These are phyloP conservation scores for Lolium rigidum DNA, from an alignment of 176 grass and related monocot genomes.

Conservation along the genomic window DNA sequence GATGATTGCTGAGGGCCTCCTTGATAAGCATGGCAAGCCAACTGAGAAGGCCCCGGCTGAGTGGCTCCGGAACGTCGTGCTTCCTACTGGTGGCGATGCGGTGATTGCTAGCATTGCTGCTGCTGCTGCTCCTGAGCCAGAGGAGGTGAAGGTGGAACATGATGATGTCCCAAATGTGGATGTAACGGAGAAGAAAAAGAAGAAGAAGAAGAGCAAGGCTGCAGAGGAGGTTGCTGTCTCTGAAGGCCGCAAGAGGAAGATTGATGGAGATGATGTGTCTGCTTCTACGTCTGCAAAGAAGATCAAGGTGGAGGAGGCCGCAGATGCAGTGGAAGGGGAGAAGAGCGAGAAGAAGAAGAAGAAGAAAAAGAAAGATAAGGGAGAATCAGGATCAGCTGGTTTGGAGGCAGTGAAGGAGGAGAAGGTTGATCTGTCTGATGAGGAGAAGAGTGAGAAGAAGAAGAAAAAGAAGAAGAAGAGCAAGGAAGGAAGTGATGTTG, in stretches of 20 bases:
- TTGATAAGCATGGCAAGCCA: constrained; percentile 91
- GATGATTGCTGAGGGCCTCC: constrained; percentile 67
- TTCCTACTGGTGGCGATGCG: constrained; percentile 79
- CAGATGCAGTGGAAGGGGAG: constrained; percentile 47
- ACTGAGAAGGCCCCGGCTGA: constrained; percentile 88
- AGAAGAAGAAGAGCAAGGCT: constrained; percentile 55
- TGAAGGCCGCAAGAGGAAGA: constrained; percentile 41
- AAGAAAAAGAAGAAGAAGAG: constrained; percentile 74
- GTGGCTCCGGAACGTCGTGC: constrained; percentile 74
- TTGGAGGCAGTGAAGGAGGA: constrained; percentile 37
- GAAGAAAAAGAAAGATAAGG: constrained; percentile 79
- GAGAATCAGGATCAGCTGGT: constrained; percentile 45
- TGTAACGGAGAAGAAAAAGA: constrained; percentile 69
- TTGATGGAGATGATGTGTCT: not conserved
- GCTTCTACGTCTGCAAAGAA: constrained; percentile 57
- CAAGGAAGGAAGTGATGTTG: constrained; percentile 47
- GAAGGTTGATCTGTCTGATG: constrained; percentile 43
- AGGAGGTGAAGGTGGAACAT: constrained; percentile 54
- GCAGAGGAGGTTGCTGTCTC: not conserved
- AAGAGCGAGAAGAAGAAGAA: constrained; percentile 88
- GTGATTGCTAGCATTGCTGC: constrained; percentile 75
- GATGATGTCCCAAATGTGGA: constrained; percentile 13
- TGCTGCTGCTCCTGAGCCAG: constrained; percentile 58
- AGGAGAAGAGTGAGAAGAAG: constrained; percentile 63
- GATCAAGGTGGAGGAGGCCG: constrained; percentile 62